Evolutionary conservation across 257 asterid genomes (phyloP), one percentile per base, ranked within the genome.

Genomic region (Solanum virginianum): DNA sequence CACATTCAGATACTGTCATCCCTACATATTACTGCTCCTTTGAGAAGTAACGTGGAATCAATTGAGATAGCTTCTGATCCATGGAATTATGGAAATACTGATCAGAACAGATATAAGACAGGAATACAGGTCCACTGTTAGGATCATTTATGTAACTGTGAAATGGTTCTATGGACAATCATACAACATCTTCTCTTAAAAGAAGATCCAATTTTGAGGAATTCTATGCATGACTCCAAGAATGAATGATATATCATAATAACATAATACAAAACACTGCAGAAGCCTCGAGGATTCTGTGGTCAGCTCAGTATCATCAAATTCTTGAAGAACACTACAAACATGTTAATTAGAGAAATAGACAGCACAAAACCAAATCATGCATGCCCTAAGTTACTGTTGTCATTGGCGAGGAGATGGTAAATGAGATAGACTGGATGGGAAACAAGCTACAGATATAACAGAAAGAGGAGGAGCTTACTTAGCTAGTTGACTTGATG

Each of bases 401-500:
- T 8, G 9, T 39, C 29, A n/a, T 26, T 26, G 47, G 26, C 3
- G n/a, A 51, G 63, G 51, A 16, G 65, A 26, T 26, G 49, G 10
- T 51, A 77, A 16, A 54, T 2, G 4, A 26, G 53, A 29, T 54
- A 51, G 14, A 26, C 53, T 51, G 47, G 63, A 26, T 77, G 82
- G 6, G 45, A 53, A 53, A 4, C 47, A 77, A 53, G 65, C 26
- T 53, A 26, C 82, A 53, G 82, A 26, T 14, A 51, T 16, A 51
- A 56, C 36, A 72, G 86, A 69, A 43, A 70, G 84, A 81, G 63
- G 85, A 89, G 83, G 86, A 86, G 80, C 97, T 91, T 70, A 96
- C 99, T 91, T 93, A 57, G 98, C 92, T 85, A 97, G 79, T 90
- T 95, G 97, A 89, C 97, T 94, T 85, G 99, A 91, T 24, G 98